These are phyloP conservation scores for Phytopythium litorale DNA, from an alignment of 352 stramenopile genomes.

Conservation along the genomic window DNA sequence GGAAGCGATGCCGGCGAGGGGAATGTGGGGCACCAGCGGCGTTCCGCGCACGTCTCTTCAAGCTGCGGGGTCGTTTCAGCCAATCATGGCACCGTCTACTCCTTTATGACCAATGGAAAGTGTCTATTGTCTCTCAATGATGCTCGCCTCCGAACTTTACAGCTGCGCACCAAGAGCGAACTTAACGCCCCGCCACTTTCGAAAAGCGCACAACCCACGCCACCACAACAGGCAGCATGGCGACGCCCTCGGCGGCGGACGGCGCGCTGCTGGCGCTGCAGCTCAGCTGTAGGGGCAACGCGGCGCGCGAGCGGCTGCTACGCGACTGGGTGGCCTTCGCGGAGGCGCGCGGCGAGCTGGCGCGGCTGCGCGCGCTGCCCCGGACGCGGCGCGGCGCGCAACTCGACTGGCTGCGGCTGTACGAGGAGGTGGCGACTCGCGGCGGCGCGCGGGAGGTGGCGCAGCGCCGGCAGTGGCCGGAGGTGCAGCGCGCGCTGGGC, in stretches of 20 bases:
- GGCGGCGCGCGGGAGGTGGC: slow-evolving; percentile 55
- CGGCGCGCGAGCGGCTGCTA: slow-evolving; percentile 48
- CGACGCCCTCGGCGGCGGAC: slow-evolving; percentile 7
- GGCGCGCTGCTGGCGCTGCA: slow-evolving; percentile 48
- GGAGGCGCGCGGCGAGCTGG: slow-evolving; percentile 41
- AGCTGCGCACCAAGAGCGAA: background rate
- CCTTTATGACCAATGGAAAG: slow-evolving; percentile 3
- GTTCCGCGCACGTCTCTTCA: slow-evolving; percentile 6
- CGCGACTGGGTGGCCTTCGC: slow-evolving; percentile 55
- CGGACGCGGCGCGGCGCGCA: slow-evolving; percentile 41
- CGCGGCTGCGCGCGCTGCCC: slow-evolving; percentile 44
- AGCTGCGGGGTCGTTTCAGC: slow-evolving; percentile 7
- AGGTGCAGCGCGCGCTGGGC: slow-evolving; percentile 29
- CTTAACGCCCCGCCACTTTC: background rate
- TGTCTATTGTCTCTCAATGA: background rate
- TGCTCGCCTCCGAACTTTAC: background rate
- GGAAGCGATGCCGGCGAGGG: background rate
- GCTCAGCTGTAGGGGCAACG: slow-evolving; percentile 62
- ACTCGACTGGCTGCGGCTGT: slow-evolving; percentile 77
- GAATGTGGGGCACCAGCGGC: slow-evolving; percentile 4
- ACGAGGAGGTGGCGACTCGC: slow-evolving; percentile 72
- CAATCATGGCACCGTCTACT: slow-evolving; percentile 1
- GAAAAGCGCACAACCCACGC: background rate
- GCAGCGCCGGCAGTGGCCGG: slow-evolving; percentile 47
- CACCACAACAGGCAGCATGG: background rate